These are phyloP conservation scores for Adenanthera pavonina DNA, from an alignment of 306 rosid species.

Conservation along the genomic window DNA sequence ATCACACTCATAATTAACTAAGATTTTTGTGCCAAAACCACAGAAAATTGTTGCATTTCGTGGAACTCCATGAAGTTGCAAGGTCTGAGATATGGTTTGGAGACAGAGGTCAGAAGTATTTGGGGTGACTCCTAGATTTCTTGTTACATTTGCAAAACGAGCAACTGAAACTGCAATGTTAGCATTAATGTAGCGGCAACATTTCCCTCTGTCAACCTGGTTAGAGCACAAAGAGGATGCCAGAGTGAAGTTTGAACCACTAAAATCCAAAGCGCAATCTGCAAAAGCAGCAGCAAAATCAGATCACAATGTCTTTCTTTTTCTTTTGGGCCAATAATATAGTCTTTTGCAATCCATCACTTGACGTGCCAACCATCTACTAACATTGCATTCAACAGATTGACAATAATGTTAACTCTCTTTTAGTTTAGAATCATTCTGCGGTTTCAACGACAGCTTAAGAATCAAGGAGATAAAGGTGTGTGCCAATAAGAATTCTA, in stretches of 20 bases:
- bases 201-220: conserved; percentile 72
- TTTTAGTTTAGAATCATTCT: conserved; percentile 33
- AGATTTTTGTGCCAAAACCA: conserved; percentile 87
- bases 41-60: conserved; percentile 78
- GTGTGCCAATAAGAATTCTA: too few species aligned
- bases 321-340: background rate
- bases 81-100: conserved; percentile 66
- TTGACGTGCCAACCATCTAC: background rate
- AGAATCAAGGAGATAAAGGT: background rate
- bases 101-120: conserved; percentile 70
- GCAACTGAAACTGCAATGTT: conserved; percentile 81
- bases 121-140: conserved; percentile 78
- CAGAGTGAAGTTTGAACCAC: conserved; percentile 76
- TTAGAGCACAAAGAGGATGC: conserved; percentile 79
- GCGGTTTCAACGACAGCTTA: background rate
- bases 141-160: conserved; percentile 77
- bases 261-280: conserved; percentile 92
- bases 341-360: background rate
- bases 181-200: conserved; percentile 96
- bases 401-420: conserved; percentile 15
- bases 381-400: background rate
- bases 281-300: conserved; percentile 50
- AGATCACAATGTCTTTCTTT: conserved; percentile 17
- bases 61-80: conserved; percentile 78
- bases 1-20: conserved; percentile 79